Conservation (phyloP, 1,284 basidiomycete genomes). For the Uromyces viciae-fabae region DNA sequence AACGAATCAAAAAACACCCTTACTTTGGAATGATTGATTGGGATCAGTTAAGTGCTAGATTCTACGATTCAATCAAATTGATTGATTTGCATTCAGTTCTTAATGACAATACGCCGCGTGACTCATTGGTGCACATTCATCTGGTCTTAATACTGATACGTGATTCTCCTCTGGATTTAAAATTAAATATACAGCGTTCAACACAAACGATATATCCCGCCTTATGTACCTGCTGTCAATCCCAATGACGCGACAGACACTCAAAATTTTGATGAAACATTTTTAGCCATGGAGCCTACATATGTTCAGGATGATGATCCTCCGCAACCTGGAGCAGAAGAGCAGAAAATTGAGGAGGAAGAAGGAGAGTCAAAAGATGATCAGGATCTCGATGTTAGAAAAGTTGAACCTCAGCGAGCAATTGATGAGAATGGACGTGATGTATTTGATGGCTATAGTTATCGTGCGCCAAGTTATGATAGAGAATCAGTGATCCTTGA, state of each 20-base stretch:
- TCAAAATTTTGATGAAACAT: constrained; percentile 94
- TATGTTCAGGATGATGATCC: constrained; percentile 60
- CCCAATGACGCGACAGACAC: constrained; percentile 89
- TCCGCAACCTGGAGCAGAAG: constrained; percentile 57
- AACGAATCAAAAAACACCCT: constrained; percentile 84
- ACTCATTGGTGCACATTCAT: not conserved
- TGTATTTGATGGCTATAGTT: constrained; percentile 79
- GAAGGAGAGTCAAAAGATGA: constrained; percentile 55
- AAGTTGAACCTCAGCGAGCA: constrained; percentile 17
- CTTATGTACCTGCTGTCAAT: constrained; percentile 93
- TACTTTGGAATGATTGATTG: constrained; percentile 97
- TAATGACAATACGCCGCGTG: no score
- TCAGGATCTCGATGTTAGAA: not conserved
- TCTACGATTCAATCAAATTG: not conserved
- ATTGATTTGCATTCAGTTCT: not conserved
- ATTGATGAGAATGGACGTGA: constrained; percentile 45
- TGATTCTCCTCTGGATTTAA: not conserved
- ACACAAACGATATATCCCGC: constrained; percentile 90
- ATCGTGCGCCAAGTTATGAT: constrained; percentile 62
- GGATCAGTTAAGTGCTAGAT: constrained; percentile 61
- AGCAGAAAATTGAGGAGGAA: constrained; percentile 56
- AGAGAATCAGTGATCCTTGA: constrained; percentile 71
- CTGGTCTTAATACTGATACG: not conserved
- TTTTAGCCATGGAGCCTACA: constrained; percentile 68
- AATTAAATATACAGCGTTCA: constrained; percentile 66